These are phyloP conservation scores for Basidiobolus meristosporus DNA, from an alignment of 371 early-diverging fungal species.

Conservation along the genomic window DNA sequence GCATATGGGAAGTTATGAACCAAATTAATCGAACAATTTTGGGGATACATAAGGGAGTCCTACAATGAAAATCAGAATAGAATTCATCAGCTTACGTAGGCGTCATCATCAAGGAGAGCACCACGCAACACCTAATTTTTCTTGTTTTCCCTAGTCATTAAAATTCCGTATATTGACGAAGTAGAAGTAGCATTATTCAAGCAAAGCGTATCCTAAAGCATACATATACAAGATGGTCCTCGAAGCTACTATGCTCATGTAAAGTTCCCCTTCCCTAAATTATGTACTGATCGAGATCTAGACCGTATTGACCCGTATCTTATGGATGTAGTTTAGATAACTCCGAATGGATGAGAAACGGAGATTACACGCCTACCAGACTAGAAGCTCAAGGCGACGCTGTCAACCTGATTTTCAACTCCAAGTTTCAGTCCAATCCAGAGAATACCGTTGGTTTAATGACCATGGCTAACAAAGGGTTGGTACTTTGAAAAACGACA, in stretches of 20 bases:
- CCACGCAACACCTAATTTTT: too few species aligned
- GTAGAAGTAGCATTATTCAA: neutral
- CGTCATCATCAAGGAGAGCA: too few species aligned
- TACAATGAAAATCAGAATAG: too few species aligned
- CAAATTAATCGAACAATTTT: too few species aligned
- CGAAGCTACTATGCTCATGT: conserved; percentile 57
- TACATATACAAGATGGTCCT: conserved; percentile 28
- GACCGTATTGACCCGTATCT: neutral
- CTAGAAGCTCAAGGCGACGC: conserved; percentile 91
- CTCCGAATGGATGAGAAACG: conserved; percentile 97
- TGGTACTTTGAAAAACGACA: conserved; percentile 1
- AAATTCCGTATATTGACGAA: too few species aligned
- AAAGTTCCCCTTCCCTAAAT: conserved; percentile 4
- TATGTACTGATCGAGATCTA: neutral
- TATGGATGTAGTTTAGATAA: conserved; percentile 65
- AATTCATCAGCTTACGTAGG: too few species aligned
- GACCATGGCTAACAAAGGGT: conserved; percentile 88
- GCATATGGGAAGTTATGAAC: too few species aligned
- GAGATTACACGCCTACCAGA: conserved; percentile 93
- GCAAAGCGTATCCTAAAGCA: neutral
- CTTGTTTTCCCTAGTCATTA: too few species aligned
- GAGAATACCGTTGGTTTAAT: conserved; percentile 95
- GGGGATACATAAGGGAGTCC: too few species aligned
- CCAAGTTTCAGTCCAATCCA: conserved; percentile 82
- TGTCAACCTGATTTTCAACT: conserved; percentile 75